Evolutionary conservation across 805 yeast genomes (phyloP).

Genomic region (Jamesozyma rosinii): DNA sequence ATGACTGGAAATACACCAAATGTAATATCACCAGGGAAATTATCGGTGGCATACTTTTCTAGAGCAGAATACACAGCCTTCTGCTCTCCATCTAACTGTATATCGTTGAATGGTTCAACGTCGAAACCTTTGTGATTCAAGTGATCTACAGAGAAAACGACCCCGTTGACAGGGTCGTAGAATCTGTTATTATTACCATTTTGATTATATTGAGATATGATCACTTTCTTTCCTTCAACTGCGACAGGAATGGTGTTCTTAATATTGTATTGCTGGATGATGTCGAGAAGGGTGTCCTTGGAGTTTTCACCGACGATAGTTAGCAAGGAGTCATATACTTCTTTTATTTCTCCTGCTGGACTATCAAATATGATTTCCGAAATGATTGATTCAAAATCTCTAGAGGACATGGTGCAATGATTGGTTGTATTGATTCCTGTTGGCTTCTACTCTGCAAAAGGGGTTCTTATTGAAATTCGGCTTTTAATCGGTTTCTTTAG

Average conservation of each 20-base stretch:
- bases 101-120: slow-evolving; percentile 33
- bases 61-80: slow-evolving; percentile 15
- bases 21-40: slow-evolving; percentile 52
- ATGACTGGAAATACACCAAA: slow-evolving; percentile 38
- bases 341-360: slow-evolving; percentile 31
- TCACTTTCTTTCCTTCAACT: slow-evolving; percentile 29
- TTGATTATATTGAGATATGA: slow-evolving; percentile 43
- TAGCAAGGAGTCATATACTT: slow-evolving; percentile 35
- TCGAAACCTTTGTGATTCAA: slow-evolving; percentile 41
- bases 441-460: neutral
- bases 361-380: slow-evolving; percentile 23
- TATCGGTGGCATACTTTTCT: slow-evolving; percentile 47
- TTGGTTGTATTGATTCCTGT: neutral
- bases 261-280: slow-evolving; percentile 35
- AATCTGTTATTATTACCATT: slow-evolving; percentile 39
- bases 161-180: slow-evolving; percentile 42
- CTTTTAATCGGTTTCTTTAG: neutral
- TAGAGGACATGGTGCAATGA: slow-evolving; percentile 9
- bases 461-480: neutral
- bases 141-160: slow-evolving; percentile 53
- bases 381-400: slow-evolving; percentile 21
- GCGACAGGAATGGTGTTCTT: slow-evolving; percentile 28
- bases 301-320: slow-evolving; percentile 35
- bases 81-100: slow-evolving; percentile 13
- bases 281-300: slow-evolving; percentile 28